A percentile compares a stretch with the other conserved stretches of the same genome.
These are phyloP conservation scores for Aspergillus pseudotamarii DNA, from an alignment of 2,329 filamentous ascomycete species.

Conservation along the genomic window DNA sequence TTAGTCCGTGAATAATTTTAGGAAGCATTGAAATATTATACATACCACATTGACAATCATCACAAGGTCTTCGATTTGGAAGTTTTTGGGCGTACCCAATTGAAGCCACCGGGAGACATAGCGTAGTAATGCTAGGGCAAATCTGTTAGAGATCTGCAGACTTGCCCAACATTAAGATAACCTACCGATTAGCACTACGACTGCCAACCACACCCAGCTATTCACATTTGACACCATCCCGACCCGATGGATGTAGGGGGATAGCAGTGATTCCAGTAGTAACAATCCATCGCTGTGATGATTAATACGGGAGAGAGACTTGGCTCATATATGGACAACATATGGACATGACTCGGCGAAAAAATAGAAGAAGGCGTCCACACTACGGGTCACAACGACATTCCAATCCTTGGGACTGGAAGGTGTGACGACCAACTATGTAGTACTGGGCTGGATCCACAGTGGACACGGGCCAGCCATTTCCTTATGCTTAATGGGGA, in stretches of 20 bases:
- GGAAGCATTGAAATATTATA: too few relatives aligned
- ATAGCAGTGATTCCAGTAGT: not conserved
- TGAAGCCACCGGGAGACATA: slow-evolving; percentile 17
- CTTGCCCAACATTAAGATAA: not conserved
- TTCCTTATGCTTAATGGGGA: not conserved
- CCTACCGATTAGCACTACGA: slow-evolving; percentile 18
- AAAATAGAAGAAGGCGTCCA: not conserved
- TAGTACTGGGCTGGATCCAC: not conserved
- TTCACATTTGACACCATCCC: slow-evolving; percentile 10
- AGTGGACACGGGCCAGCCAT: not conserved
- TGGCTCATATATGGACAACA: not conserved
- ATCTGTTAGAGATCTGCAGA: not conserved
- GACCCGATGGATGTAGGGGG: not conserved
- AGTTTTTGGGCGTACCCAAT: slow-evolving; percentile 6
- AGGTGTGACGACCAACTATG: not conserved
- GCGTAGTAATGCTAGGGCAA: slow-evolving; percentile 11
- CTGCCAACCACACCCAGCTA: slow-evolving; percentile 18
- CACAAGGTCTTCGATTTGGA: slow-evolving; percentile 15
- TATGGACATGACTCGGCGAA: not conserved
- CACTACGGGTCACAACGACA: not conserved
- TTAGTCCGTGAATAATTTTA: not conserved
- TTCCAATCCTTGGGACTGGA: not conserved
- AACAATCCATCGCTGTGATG: not conserved
- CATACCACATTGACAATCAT: slow-evolving; percentile 16
- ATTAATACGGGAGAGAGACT: not conserved